These are phyloP conservation scores for Botrytis squamosa DNA, from an alignment of 2,329 filamentous ascomycete genomes.

Conservation along the genomic window DNA sequence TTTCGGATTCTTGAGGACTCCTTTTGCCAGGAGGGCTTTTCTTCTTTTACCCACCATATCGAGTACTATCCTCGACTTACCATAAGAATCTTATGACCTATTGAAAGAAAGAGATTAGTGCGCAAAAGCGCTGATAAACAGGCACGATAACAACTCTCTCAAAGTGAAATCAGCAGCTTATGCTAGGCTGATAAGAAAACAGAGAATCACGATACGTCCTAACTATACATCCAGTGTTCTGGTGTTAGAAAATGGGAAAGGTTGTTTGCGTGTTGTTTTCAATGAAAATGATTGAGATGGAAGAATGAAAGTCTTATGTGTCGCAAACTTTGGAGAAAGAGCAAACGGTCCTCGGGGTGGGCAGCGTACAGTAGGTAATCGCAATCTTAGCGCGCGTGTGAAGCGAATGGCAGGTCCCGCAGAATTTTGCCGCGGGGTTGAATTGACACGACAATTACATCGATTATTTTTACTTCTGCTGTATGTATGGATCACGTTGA, in stretches of 20 bases:
- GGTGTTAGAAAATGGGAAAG: neutral
- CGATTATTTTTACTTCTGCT: neutral
- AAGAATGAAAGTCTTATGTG: constrained; percentile 6
- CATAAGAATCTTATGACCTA: constrained; percentile 5
- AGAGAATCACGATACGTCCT: constrained; percentile 16
- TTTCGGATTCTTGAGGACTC: neutral
- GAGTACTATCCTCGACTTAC: constrained; percentile 17
- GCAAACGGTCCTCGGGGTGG: neutral
- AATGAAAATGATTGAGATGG: constrained; percentile 10
- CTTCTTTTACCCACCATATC: constrained; percentile 16
- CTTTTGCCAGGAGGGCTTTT: constrained; percentile 11
- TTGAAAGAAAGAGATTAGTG: constrained; percentile 27
- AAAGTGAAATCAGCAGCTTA: constrained; percentile 13
- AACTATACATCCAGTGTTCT: neutral
- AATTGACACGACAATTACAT: neutral
- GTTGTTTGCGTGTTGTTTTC: constrained; percentile 2
- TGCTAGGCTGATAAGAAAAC: constrained; percentile 13
- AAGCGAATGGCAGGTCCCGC: neutral
- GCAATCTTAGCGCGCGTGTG: neutral
- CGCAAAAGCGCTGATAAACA: constrained; percentile 9
- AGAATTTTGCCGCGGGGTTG: neutral
- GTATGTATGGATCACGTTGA: neutral
- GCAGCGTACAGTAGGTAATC: neutral
- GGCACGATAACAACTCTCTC: constrained; percentile 17
- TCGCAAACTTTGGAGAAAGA: neutral